Evolutionary conservation across 345 rosid species (phyloP).

Genomic region (Pistacia atlantica): DNA sequence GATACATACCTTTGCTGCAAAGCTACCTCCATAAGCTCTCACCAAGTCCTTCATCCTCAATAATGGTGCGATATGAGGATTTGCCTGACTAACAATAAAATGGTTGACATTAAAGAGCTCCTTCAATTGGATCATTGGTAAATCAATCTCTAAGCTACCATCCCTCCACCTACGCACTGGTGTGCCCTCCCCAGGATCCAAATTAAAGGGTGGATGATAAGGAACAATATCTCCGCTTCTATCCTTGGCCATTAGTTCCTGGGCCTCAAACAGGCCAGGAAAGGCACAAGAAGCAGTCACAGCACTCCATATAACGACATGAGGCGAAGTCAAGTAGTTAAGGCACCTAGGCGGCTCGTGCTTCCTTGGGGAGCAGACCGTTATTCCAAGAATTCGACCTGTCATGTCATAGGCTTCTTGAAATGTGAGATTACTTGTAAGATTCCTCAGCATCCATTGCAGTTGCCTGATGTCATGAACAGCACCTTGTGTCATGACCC

Average conservation of each 20-base stretch:
- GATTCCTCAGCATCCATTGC: constrained; percentile 86
- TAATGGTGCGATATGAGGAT: constrained; percentile 91
- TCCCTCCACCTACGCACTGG: constrained; percentile 92
- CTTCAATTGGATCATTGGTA: constrained; percentile 98
- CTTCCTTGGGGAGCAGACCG: constrained; percentile 97
- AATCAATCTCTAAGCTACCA: constrained; percentile 96
- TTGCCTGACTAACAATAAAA: constrained; percentile 98
- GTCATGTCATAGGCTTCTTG: constrained; percentile 99
- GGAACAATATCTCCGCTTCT: constrained; percentile 94
- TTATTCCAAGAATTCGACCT: constrained; percentile 90
- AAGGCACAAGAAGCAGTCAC: constrained; percentile 98
- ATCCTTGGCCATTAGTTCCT: constrained; percentile 97
- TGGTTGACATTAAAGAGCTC: constrained; percentile 97
- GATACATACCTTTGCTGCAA: constrained; percentile 88
- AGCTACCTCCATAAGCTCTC: constrained; percentile 91
- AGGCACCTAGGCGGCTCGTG: constrained; percentile 99
- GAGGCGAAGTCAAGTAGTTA: constrained; percentile 96
- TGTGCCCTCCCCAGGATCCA: constrained; percentile 74
- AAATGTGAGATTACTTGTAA: constrained; percentile 94
- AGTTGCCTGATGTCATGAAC: constrained; percentile 88
- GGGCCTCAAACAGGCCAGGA: constrained; percentile 98
- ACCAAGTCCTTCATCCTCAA: constrained; percentile 77
- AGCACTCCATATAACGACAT: constrained; percentile 98
- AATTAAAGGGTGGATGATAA: constrained; percentile 91
- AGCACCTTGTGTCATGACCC: constrained; percentile 89